Evolutionary conservation across 148 eudicot species (phyloP).

Genomic region (Euryodendron excelsum): DNA sequence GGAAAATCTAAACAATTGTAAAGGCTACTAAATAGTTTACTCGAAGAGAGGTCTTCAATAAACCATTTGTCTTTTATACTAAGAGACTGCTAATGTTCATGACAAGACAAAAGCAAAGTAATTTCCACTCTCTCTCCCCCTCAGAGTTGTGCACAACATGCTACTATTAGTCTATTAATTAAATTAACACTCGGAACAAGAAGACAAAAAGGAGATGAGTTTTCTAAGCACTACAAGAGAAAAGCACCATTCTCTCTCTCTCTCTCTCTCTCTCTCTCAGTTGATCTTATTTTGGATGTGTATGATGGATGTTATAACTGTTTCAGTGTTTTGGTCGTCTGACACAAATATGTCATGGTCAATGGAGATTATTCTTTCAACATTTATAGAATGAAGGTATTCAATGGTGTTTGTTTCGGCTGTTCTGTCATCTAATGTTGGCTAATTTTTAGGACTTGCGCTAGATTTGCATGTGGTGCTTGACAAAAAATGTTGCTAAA

Average conservation of each 20-base stretch:
- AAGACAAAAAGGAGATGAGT: neutral
- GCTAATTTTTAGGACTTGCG: neutral
- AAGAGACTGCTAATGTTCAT: constrained; percentile 4
- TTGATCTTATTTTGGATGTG: neutral
- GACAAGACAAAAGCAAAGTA: neutral
- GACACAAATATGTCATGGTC: neutral
- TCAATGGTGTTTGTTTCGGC: neutral
- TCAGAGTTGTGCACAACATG: neutral
- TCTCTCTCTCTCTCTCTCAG: too few species aligned
- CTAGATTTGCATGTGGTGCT: neutral
- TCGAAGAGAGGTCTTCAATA: neutral
- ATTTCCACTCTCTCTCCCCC: neutral
- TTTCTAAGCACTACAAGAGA: neutral
- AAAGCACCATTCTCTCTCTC: neutral
- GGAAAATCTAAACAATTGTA: neutral
- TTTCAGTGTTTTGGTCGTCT: neutral
- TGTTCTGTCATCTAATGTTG: neutral
- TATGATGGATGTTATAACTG: neutral
- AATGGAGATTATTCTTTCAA: neutral
- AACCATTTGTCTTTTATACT: neutral
- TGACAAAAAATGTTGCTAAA: neutral
- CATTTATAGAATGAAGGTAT: neutral
- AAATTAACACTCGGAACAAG: neutral
- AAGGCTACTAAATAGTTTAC: neutral
- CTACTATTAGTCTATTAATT: neutral